Percentiles rank a stretch among this genome's conserved stretches.
phyloP scores from a whole-genome alignment of 202 grass and related monocot genomes.

The Dendrocalamus latiflorus region DNA sequence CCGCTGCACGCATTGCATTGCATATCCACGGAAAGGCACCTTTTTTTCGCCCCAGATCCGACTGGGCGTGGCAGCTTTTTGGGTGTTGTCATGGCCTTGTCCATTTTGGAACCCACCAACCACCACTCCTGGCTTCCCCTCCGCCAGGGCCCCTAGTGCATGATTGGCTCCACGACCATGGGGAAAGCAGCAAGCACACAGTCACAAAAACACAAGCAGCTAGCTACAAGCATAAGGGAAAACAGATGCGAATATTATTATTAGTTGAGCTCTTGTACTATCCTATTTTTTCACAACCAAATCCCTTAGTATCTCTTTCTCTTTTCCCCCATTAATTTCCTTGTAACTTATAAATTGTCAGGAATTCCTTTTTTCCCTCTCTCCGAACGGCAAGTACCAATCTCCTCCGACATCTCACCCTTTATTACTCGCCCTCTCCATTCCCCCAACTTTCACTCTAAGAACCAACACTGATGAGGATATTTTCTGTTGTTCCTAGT shows the following conservation, averaged over 20 bases:
- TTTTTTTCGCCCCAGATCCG: not conserved
- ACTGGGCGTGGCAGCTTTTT: not conserved
- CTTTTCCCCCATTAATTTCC: not conserved
- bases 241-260: not conserved
- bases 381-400: no score
- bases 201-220: not conserved
- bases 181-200: not conserved
- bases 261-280: not conserved
- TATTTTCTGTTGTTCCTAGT: no score
- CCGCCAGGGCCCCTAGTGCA: not conserved
- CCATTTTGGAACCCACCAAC: conserved; percentile 15
- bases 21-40: not conserved
- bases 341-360: not conserved
- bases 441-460: no score
- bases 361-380: no score
- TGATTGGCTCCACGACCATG: not conserved
- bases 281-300: not conserved
- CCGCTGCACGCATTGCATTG: not conserved
- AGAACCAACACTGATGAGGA: no score
- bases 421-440: no score
- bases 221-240: not conserved
- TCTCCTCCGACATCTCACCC: no score
- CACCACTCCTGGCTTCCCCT: not conserved
- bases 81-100: not conserved
- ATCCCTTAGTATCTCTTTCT: not conserved